These are phyloP conservation scores for Tolypocladium amazonense DNA, from an alignment of 2,329 filamentous ascomycete genomes.

Conservation along the genomic window DNA sequence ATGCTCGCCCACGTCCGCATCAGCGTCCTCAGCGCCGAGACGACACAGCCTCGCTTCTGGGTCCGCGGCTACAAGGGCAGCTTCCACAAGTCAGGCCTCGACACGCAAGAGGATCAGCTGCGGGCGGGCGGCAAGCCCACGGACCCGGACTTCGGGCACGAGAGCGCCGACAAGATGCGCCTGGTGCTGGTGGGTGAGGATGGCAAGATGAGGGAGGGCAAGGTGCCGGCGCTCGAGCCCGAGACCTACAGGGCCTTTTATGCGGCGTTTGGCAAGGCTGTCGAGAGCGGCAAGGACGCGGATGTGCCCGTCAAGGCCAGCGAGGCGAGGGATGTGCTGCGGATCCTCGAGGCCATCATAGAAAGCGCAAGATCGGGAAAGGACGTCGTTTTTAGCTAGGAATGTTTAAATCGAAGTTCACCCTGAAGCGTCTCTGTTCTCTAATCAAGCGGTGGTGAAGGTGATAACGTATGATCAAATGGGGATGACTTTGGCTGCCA, in stretches of 20 bases:
- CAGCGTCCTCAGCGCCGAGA: constrained; percentile 57
- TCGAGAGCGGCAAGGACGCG: constrained; percentile 35
- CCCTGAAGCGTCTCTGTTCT: no score
- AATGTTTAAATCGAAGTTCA: background rate
- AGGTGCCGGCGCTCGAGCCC: constrained; percentile 49
- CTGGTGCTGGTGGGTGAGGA: constrained; percentile 45
- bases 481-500: no score
- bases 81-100: constrained; percentile 62
- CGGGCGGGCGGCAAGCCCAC: constrained; percentile 50
- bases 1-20: constrained; percentile 60
- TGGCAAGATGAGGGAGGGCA: constrained; percentile 37
- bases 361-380: constrained; percentile 38
- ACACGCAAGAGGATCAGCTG: constrained; percentile 67
- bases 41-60: constrained; percentile 65
- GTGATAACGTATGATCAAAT: no score
- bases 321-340: constrained; percentile 43
- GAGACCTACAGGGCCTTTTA: constrained; percentile 63
- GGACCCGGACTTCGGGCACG: constrained; percentile 54
- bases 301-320: constrained; percentile 40
- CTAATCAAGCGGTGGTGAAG: no score
- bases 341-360: constrained; percentile 38
- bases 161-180: constrained; percentile 47
- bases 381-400: constrained; percentile 27
- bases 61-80: constrained; percentile 63
- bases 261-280: constrained; percentile 34